These are phyloP conservation scores for Naganishia vaughanmartiniae DNA, from an alignment of 768 basidiomycete genomes.

Conservation along the genomic window DNA sequence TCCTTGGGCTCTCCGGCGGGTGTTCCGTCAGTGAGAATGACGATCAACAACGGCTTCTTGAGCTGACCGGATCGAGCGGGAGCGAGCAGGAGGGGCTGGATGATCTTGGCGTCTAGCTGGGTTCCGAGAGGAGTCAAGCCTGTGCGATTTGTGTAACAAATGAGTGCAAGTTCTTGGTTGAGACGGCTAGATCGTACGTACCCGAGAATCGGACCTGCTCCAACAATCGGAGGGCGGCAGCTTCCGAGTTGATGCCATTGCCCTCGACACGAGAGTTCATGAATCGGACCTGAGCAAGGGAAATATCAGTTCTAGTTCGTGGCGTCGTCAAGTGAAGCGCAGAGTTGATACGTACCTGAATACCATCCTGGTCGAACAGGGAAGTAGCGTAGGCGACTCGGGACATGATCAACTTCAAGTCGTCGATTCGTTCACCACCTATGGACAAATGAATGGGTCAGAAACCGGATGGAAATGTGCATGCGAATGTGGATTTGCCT, in stretches of 20 bases:
- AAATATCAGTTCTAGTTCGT: not conserved
- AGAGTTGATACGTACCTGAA: slow-evolving; percentile 38
- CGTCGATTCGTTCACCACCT: slow-evolving; percentile 51
- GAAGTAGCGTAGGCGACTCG: slow-evolving; percentile 52
- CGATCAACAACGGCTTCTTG: slow-evolving; percentile 53
- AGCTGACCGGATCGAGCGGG: slow-evolving; percentile 48
- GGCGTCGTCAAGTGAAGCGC: not conserved
- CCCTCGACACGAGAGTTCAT: slow-evolving; percentile 54
- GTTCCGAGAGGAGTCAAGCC: slow-evolving; percentile 54
- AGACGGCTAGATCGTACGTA: not conserved
- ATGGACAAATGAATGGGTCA: not conserved
- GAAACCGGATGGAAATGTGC: slow-evolving; percentile 39
- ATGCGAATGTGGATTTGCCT: not conserved
- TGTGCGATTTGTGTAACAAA: not conserved
- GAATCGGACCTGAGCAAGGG: slow-evolving; percentile 47
- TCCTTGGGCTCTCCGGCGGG: slow-evolving; percentile 28
- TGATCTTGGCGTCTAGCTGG: slow-evolving; percentile 51
- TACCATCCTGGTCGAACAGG: slow-evolving; percentile 54
- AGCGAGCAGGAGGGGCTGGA: slow-evolving; percentile 54
- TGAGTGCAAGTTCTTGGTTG: not conserved
- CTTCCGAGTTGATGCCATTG: slow-evolving; percentile 51
- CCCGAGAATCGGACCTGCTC: slow-evolving; percentile 53
- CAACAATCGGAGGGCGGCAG: slow-evolving; percentile 48
- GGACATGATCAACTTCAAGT: slow-evolving; percentile 53
- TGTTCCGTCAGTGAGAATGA: slow-evolving; percentile 48